Percentiles rank a stretch among this genome's conserved stretches.
Conservation (phyloP, 1,284 basidiomycete species). For the Pyrrhoderma noxium region DNA sequence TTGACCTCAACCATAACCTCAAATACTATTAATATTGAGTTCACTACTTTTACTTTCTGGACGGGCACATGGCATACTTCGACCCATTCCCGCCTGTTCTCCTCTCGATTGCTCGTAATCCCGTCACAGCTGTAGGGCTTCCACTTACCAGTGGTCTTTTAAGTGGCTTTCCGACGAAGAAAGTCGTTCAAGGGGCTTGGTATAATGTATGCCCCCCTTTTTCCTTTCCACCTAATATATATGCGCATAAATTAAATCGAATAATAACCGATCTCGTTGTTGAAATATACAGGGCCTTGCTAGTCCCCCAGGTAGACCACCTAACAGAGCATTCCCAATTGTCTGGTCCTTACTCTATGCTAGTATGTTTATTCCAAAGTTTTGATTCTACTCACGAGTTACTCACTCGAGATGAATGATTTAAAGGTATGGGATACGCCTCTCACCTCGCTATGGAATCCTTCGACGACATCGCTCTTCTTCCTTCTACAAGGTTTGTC, state of each 20-base stretch:
- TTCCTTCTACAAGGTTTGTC: slow-evolving; percentile 2
- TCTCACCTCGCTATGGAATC: slow-evolving; percentile 58
- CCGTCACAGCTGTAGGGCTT: slow-evolving; percentile 53
- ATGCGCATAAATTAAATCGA: slow-evolving; percentile 25
- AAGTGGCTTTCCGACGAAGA: slow-evolving; percentile 42
- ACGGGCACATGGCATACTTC: slow-evolving; percentile 28
- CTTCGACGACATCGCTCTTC: slow-evolving; percentile 37
- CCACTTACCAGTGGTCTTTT: slow-evolving; percentile 52
- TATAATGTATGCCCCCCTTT: slow-evolving; percentile 38
- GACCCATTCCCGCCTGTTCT: slow-evolving; percentile 36
- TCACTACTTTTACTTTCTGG: no score
- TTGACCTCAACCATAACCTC: no score
- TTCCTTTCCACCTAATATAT: neutral
- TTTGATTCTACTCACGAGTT: neutral
- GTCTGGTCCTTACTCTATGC: slow-evolving; percentile 52
- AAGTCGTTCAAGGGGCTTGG: slow-evolving; percentile 46
- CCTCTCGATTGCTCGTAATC: slow-evolving; percentile 51
- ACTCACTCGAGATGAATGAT: neutral
- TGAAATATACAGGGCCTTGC: neutral
- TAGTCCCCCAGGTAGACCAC: slow-evolving; percentile 40
- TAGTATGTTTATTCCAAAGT: slow-evolving; percentile 25
- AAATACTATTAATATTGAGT: no score
- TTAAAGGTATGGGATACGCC: slow-evolving; percentile 55
- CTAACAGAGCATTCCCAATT: slow-evolving; percentile 48
- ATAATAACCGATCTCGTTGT: neutral